Evolutionary conservation across 2,329 filamentous ascomycete genomes (phyloP).

Genomic region (Fusarium coffeatum): DNA sequence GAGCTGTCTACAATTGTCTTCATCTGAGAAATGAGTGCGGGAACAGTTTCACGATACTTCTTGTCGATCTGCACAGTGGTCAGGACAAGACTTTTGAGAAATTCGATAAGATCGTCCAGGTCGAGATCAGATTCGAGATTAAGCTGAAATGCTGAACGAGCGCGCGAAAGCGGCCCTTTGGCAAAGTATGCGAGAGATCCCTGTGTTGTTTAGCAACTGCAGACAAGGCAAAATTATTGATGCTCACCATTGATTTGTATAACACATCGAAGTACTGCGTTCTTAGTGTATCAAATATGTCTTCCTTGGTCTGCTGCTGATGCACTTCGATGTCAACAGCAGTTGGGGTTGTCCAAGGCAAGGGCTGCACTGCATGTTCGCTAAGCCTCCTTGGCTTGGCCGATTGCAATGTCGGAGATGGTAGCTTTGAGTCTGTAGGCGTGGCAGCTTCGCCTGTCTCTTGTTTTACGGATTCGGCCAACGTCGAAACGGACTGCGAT

Average conservation of each 20-base stretch:
- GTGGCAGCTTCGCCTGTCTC: constrained; percentile 33
- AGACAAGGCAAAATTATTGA: constrained; percentile 14
- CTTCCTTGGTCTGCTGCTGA: constrained; percentile 58
- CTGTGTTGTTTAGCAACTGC: constrained; percentile 50
- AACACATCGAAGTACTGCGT: constrained; percentile 69
- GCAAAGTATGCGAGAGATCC: constrained; percentile 86
- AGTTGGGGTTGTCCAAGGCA: background rate
- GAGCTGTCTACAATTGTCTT: constrained; percentile 68
- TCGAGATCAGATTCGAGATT: constrained; percentile 70
- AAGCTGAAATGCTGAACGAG: constrained; percentile 75
- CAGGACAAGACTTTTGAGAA: constrained; percentile 76
- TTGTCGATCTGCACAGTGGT: constrained; percentile 77
- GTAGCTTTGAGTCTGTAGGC: constrained; percentile 32
- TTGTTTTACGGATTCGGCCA: constrained; percentile 44
- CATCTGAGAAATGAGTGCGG: constrained; percentile 68
- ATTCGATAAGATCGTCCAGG: constrained; percentile 72
- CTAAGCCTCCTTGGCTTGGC: constrained; percentile 21
- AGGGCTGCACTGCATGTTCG: background rate
- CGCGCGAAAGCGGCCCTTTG: constrained; percentile 82
- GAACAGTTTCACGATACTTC: constrained; percentile 80
- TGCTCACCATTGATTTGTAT: constrained; percentile 71
- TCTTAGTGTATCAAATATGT: constrained; percentile 69
- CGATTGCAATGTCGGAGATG: constrained; percentile 34
- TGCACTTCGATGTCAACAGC: constrained; percentile 12
- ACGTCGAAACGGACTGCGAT: constrained; percentile 57